Conservation (phyloP, 352 stramenopile genomes). For the Phytophthora pini region DNA sequence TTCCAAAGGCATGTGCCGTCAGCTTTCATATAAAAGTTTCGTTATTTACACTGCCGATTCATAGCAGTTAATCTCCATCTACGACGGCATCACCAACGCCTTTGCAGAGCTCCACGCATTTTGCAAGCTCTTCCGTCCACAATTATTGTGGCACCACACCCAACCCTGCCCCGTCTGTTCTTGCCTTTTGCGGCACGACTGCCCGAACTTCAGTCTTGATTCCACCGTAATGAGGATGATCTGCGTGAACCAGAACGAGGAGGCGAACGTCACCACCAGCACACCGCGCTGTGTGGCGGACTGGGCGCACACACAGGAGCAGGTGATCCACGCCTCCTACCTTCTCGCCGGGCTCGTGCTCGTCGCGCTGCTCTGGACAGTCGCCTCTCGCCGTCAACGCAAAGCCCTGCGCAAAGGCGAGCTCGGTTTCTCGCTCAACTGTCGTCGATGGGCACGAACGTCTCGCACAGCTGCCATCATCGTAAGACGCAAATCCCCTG, state of each 20-base stretch:
- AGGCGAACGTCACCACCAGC: constrained; percentile 28
- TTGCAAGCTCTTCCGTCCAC: neutral
- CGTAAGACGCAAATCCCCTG: constrained; percentile 33
- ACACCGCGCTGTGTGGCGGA: constrained; percentile 71
- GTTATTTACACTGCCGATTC: too few species aligned
- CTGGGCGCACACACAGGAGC: constrained; percentile 79
- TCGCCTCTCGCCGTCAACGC: constrained; percentile 61
- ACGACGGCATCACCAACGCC: neutral
- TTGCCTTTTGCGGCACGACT: constrained; percentile 23
- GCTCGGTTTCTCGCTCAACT: constrained; percentile 82
- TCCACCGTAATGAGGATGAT: constrained; percentile 58
- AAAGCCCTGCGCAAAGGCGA: constrained; percentile 62
- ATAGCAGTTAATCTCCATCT: too few species aligned
- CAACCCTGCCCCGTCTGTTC: constrained; percentile 23
- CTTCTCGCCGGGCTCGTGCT: constrained; percentile 57
- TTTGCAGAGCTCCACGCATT: neutral
- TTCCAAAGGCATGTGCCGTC: too few species aligned
- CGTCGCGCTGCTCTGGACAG: constrained; percentile 59
- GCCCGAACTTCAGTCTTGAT: constrained; percentile 19
- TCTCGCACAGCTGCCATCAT: constrained; percentile 76
- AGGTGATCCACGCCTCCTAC: constrained; percentile 63
- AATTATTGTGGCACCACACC: constrained; percentile 7
- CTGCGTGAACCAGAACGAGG: constrained; percentile 70
- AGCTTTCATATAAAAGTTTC: too few species aligned
- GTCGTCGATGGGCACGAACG: constrained; percentile 78